A percentile compares a stretch with the other conserved stretches of the same genome.
Conservation (phyloP, 306 rosid genomes). For the Vicia sativa region DNA sequence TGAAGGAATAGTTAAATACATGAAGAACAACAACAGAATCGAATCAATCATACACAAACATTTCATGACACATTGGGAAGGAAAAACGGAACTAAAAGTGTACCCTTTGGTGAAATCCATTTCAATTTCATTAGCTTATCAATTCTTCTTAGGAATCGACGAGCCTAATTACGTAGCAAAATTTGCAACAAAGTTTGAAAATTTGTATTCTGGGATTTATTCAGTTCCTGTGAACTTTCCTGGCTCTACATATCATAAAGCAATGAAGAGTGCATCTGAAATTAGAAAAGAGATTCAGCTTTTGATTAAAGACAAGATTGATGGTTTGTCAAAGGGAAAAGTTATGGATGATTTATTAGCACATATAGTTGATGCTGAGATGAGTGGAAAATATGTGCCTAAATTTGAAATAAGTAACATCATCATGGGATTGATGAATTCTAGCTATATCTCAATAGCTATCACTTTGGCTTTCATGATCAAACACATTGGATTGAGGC, state of each 20-base stretch:
- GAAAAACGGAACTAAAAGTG: conserved; percentile 44
- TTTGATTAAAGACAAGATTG: conserved; percentile 58
- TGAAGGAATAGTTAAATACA: conserved; percentile 57
- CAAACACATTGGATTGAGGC: conserved; percentile 61
- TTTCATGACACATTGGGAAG: conserved; percentile 57
- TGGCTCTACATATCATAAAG: conserved; percentile 51
- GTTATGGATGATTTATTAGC: conserved; percentile 56
- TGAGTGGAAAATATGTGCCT: conserved; percentile 61
- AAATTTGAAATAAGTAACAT: conserved; percentile 58
- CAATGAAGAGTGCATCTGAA: conserved; percentile 49
- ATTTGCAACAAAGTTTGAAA: conserved; percentile 45
- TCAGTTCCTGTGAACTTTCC: conserved; percentile 54
- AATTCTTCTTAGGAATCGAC: conserved; percentile 55
- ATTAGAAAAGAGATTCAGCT: conserved; percentile 52
- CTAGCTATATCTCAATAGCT: conserved; percentile 56
- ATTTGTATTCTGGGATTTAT: conserved; percentile 52
- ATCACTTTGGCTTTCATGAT: conserved; percentile 68
- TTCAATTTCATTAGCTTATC: conserved; percentile 48
- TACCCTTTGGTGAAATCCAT: conserved; percentile 52
- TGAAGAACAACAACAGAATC: conserved; percentile 45
- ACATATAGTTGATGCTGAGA: conserved; percentile 59
- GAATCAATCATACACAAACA: conserved; percentile 54
- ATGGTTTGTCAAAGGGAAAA: conserved; percentile 48
- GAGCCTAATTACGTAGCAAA: conserved; percentile 41
- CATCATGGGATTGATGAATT: conserved; percentile 66